These are phyloP conservation scores for Populus simonii DNA, from an alignment of 345 rosid genomes.

Conservation along the genomic window DNA sequence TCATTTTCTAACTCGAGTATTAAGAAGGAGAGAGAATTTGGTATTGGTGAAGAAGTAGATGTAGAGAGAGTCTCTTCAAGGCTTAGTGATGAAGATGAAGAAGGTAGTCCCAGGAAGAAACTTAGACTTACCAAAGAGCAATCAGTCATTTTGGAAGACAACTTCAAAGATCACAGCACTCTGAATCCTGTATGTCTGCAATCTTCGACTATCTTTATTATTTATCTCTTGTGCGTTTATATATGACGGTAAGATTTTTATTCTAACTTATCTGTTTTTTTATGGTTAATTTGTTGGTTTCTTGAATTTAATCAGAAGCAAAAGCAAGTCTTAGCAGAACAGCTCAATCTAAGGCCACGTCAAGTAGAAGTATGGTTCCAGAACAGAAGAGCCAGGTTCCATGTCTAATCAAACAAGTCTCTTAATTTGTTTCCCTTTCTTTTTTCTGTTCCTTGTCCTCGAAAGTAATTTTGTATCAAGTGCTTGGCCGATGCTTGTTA, in stretches of 20 bases:
- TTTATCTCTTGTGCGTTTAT: background rate
- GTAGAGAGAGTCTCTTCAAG: slow-evolving; percentile 39
- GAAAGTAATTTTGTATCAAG: background rate
- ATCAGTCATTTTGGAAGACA: slow-evolving; percentile 43
- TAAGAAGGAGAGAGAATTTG: slow-evolving; percentile 33
- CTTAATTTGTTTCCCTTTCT: background rate
- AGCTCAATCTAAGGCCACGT: slow-evolving; percentile 75
- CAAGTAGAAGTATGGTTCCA: slow-evolving; percentile 99
- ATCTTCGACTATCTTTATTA: background rate
- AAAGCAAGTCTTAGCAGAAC: slow-evolving; percentile 66
- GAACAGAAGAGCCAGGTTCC: slow-evolving; percentile 91
- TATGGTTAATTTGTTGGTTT: background rate
- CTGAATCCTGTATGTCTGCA: slow-evolving; percentile 51
- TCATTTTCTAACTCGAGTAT: slow-evolving; percentile 37
- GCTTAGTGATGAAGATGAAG: slow-evolving; percentile 44
- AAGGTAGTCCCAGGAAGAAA: slow-evolving; percentile 53
- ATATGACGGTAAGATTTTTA: background rate
- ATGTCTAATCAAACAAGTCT: background rate
- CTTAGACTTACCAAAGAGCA: slow-evolving; percentile 52
- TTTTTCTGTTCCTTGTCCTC: background rate
- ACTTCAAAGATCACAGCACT: slow-evolving; percentile 47
- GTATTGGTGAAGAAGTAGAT: slow-evolving; percentile 25
- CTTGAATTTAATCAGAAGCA: slow-evolving; percentile 41
- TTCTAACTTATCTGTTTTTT: background rate
- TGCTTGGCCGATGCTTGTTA: background rate